Conservation (phyloP, 129 eudicot genomes). For the Artemisia tridentata region DNA sequence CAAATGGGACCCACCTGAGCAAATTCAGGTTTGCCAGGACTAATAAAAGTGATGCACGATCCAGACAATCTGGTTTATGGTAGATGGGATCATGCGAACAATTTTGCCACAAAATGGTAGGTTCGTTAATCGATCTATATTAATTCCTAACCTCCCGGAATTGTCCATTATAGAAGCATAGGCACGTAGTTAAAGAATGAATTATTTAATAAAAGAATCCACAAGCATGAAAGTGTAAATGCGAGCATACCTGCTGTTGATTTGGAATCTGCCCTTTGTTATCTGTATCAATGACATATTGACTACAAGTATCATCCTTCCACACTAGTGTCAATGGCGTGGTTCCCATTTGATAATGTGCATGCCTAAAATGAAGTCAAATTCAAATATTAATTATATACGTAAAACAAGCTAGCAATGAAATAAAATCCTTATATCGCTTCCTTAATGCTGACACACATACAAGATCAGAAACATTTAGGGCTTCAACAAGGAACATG, state of each 20-base stretch:
- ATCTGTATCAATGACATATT: slow-evolving; percentile 90
- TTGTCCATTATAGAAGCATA: slow-evolving; percentile 15
- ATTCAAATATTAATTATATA: slow-evolving; percentile 1
- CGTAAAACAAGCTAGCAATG: slow-evolving; percentile 10
- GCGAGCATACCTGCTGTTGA: slow-evolving; percentile 67
- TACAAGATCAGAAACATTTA: neutral
- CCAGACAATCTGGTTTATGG: neutral
- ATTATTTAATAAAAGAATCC: slow-evolving; percentile 1
- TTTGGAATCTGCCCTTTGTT: slow-evolving; percentile 72
- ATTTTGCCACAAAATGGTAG: neutral
- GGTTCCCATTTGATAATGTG: slow-evolving; percentile 90
- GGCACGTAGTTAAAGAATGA: neutral
- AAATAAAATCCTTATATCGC: neutral
- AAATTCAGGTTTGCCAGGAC: slow-evolving; percentile 1
- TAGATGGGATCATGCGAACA: neutral
- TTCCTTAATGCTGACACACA: neutral
- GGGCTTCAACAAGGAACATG: neutral
- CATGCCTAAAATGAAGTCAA: slow-evolving; percentile 48
- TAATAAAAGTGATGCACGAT: slow-evolving; percentile 5
- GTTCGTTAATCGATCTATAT: neutral
- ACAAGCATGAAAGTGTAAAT: slow-evolving; percentile 10
- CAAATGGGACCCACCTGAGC: neutral
- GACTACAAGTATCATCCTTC: slow-evolving; percentile 92
- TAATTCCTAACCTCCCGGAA: neutral
- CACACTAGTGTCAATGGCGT: slow-evolving; percentile 84